Percentiles rank a stretch among this genome's conserved stretches.
phyloP scores from a whole-genome alignment of 768 basidiomycete species.

The Polyporus arcularius region DNA sequence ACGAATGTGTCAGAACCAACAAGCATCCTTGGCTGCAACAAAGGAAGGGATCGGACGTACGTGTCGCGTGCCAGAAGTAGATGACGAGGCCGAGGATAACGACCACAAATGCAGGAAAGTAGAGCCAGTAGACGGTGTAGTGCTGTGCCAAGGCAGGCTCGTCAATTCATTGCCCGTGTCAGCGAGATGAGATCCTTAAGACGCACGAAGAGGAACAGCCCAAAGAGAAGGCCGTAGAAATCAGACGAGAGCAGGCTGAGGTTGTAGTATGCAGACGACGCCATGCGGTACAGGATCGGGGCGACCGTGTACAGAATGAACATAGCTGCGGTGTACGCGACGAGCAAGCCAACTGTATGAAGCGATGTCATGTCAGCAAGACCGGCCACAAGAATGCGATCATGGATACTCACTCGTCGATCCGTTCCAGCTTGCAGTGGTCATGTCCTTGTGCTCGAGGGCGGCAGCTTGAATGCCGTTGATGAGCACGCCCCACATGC shows the following conservation, averaged over 20 bases:
- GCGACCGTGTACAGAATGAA: slow-evolving; percentile 83
- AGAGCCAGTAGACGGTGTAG: slow-evolving; percentile 84
- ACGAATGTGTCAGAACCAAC: not conserved
- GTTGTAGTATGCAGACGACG: slow-evolving; percentile 86
- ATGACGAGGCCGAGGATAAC: slow-evolving; percentile 73
- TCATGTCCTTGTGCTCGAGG: slow-evolving; percentile 71
- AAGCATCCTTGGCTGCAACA: not conserved
- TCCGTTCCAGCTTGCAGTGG: slow-evolving; percentile 69
- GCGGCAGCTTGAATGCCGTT: slow-evolving; percentile 77
- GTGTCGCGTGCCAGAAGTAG: slow-evolving; percentile 86
- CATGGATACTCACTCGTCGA: slow-evolving; percentile 54
- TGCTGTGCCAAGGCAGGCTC: slow-evolving; percentile 46
- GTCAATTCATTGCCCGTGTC: slow-evolving; percentile 17
- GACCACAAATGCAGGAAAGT: slow-evolving; percentile 77
- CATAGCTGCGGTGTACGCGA: slow-evolving; percentile 69
- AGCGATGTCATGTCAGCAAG: too few relatives aligned
- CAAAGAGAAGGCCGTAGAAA: slow-evolving; percentile 86
- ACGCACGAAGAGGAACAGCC: slow-evolving; percentile 57
- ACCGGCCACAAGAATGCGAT: not conserved
- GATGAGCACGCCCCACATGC: slow-evolving; percentile 82
- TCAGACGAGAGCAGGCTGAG: slow-evolving; percentile 84
- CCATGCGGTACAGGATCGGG: slow-evolving; percentile 82
- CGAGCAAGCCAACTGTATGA: slow-evolving; percentile 48
- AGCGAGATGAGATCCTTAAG: not conserved
- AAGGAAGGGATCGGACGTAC: slow-evolving; percentile 46